phyloP scores from a whole-genome alignment of 805 yeast genomes.

The Cyberlindnera amylophila region DNA sequence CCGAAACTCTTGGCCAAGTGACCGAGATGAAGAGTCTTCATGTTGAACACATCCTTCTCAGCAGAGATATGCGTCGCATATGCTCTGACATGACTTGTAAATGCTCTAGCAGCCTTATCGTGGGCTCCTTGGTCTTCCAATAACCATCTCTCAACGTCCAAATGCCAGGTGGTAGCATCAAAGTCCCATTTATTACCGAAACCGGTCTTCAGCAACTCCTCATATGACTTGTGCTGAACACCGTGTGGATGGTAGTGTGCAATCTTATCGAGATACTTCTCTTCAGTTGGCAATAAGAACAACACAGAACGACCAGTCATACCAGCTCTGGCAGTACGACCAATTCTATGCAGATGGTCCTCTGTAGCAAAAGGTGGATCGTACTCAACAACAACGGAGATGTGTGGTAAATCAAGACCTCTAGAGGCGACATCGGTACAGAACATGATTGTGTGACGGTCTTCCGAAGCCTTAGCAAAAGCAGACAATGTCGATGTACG shows the following conservation, averaged over 20 bases:
- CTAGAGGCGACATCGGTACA: slow-evolving; percentile 98
- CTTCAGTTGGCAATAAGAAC: slow-evolving; percentile 91
- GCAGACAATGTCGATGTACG: slow-evolving; percentile 66
- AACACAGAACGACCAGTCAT: slow-evolving; percentile 71
- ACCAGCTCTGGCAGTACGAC: slow-evolving; percentile 99
- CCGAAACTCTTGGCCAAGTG: slow-evolving; percentile 96
- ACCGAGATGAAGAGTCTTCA: slow-evolving; percentile 83
- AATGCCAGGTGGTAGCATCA: slow-evolving; percentile 95
- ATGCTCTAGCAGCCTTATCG: slow-evolving; percentile 72
- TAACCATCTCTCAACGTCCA: slow-evolving; percentile 84
- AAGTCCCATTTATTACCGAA: slow-evolving; percentile 73
- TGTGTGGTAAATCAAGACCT: slow-evolving; percentile 88
- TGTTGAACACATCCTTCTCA: slow-evolving; percentile 78
- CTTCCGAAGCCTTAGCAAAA: slow-evolving; percentile 36
- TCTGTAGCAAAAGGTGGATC: slow-evolving; percentile 95
- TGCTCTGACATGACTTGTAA: slow-evolving; percentile 87
- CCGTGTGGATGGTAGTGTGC: slow-evolving; percentile 54
- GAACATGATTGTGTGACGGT: slow-evolving; percentile 63
- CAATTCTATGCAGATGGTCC: slow-evolving; percentile 94
- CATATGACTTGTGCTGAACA: slow-evolving; percentile 47
- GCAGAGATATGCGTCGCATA: slow-evolving; percentile 88
- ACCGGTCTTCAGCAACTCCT: slow-evolving; percentile 37
- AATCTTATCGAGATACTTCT: slow-evolving; percentile 67
- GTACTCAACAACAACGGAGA: slow-evolving; percentile 81
- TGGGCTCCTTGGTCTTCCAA: slow-evolving; percentile 60